Base-by-base conservation (phyloP, 2,329 filamentous ascomycete species). In the Aspergillus tamarii region DNA sequence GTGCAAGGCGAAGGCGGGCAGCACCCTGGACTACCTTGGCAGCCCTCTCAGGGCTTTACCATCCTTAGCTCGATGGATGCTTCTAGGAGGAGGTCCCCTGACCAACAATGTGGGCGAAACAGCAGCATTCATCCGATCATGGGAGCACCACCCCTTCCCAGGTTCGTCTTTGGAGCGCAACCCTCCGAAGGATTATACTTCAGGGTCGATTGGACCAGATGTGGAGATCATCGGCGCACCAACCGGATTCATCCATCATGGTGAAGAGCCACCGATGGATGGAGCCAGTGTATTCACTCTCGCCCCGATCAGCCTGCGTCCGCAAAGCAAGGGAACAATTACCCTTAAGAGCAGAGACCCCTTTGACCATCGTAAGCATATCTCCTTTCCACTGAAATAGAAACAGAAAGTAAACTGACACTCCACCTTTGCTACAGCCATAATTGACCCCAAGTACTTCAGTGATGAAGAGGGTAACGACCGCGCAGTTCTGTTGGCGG, bases 391-490 rank as follows among this genome's bases (percentile, higher is more conserved):
- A 12, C 59, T n/a, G 11, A n/a, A 5, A 9, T 9, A 14, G 11
- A 46, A 23, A 5, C 7, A 21, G 6, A 23, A 23, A 1, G 12
- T 11, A 57, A 55, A 52, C 19, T 34, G 45, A 48, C 45, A 5
- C 4, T 6, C 19, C 8, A 16, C 11, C 12, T 12, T 23, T 14
- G 11, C 7, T 45, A 5, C 14, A 69, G 67, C 68, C 30, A 57
- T 64, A 12, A 67, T 72, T 34, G 68, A 72, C 23, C 65, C 66
- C 1, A 63, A 63, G 39, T 68, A 70, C 39, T 39, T 70, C 23
- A 55, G 63, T 11, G 62, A 67, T 32, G 45, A 62, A 59, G 53
- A 19, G 5, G 52, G 63, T 54, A 67, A 70, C 26, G 66, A 69
- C 48, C 46, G 59, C 11, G 66, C 64, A 3, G 66, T 66, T 19